A percentile compares a stretch with the other conserved stretches of the same genome.
phyloP scores from a whole-genome alignment of 1,284 basidiomycete species.

The Melampsora larici-populina region DNA sequence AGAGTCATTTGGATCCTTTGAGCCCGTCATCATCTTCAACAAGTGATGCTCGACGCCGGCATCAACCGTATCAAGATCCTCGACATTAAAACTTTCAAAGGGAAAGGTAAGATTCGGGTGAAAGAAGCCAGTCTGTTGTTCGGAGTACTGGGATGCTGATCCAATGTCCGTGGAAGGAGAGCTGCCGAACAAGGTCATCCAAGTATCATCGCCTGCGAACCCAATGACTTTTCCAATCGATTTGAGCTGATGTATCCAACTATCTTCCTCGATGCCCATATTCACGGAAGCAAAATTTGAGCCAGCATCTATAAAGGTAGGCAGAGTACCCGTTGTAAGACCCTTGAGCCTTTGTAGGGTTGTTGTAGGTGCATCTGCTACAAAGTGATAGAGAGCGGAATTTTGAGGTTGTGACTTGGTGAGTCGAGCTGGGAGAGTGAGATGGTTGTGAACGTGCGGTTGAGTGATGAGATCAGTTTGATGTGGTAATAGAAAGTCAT shows the following conservation, averaged over 20 bases:
- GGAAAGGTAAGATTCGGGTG: slow-evolving; percentile 66
- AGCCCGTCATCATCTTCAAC: not conserved
- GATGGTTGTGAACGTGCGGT: slow-evolving; percentile 73
- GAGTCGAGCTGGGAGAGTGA: slow-evolving; percentile 73
- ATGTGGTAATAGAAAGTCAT: slow-evolving; percentile 82
- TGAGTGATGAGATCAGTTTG: slow-evolving; percentile 60
- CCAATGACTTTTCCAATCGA: slow-evolving; percentile 60
- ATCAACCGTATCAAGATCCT: slow-evolving; percentile 94
- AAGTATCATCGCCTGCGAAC: slow-evolving; percentile 96
- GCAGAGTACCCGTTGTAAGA: slow-evolving; percentile 88
- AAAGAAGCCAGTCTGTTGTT: slow-evolving; percentile 45
- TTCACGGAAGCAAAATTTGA: slow-evolving; percentile 74
- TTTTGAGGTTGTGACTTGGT: slow-evolving; percentile 63
- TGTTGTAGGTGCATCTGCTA: slow-evolving; percentile 90
- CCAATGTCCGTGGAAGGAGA: too few species aligned
- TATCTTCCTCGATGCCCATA: slow-evolving; percentile 81
- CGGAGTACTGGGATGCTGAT: not conserved
- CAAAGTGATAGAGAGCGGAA: slow-evolving; percentile 82
- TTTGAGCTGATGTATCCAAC: slow-evolving; percentile 57
- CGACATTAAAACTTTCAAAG: slow-evolving; percentile 97
- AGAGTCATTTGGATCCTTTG: slow-evolving; percentile 52
- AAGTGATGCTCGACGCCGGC: slow-evolving; percentile 67
- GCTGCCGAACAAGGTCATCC: slow-evolving; percentile 79
- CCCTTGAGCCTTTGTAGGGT: slow-evolving; percentile 95
- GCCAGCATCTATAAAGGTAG: slow-evolving; percentile 91